Evolutionary conservation across 768 basidiomycete species (phyloP).

Genomic region (Mrakia gelida): DNA sequence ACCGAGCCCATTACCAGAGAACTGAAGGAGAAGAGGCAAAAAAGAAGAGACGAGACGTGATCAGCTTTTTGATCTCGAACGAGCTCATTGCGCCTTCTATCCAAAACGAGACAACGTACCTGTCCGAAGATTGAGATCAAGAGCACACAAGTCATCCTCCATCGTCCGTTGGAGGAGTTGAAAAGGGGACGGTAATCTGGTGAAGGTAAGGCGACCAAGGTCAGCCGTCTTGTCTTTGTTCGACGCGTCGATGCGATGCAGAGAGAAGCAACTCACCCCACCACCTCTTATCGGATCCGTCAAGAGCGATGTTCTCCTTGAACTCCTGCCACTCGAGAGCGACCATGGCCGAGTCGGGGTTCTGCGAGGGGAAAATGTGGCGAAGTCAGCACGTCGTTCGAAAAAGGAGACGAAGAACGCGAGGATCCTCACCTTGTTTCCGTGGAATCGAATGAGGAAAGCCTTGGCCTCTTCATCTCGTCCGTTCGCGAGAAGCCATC

Average conservation of each 20-base stretch:
- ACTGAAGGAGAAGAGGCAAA: neutral
- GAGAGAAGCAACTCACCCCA: slow-evolving; percentile 36
- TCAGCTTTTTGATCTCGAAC: no score
- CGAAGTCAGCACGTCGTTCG: neutral
- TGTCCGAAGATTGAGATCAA: slow-evolving; percentile 58
- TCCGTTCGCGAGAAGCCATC: slow-evolving; percentile 44
- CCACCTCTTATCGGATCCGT: slow-evolving; percentile 60
- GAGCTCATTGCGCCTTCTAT: no score
- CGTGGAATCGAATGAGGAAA: slow-evolving; percentile 51
- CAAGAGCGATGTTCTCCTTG: slow-evolving; percentile 51
- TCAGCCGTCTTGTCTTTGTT: neutral
- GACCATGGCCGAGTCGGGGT: slow-evolving; percentile 54
- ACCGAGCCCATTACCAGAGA: slow-evolving; percentile 53
- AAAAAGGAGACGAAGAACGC: neutral
- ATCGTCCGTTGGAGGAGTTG: slow-evolving; percentile 36
- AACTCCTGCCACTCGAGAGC: slow-evolving; percentile 55
- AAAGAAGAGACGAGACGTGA: neutral
- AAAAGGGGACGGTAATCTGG: slow-evolving; percentile 47
- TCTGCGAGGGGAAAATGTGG: slow-evolving; percentile 17
- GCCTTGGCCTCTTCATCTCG: slow-evolving; percentile 52
- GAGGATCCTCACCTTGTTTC: slow-evolving; percentile 43
- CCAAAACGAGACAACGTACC: slow-evolving; percentile 34
- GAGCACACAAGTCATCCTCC: slow-evolving; percentile 50
- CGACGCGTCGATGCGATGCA: no score
- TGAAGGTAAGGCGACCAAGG: neutral